Evolutionary conservation across 768 basidiomycete genomes (phyloP).

Genomic region (Mrakia hoshinonis): DNA sequence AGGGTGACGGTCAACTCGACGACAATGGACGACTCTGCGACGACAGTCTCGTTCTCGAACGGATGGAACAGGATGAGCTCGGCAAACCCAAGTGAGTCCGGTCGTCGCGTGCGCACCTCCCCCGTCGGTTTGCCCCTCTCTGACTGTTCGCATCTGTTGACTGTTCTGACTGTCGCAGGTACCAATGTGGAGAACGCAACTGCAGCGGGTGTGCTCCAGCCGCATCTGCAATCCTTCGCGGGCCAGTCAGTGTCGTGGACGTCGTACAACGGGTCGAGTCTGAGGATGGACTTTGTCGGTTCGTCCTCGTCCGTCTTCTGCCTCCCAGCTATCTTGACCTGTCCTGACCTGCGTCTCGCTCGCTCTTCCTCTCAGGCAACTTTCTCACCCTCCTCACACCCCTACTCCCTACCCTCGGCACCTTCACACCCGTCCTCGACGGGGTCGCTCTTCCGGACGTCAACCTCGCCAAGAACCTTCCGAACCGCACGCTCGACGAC

Average conservation of each 20-base stretch:
- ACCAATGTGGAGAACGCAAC: conserved; percentile 13
- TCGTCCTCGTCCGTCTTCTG: not conserved
- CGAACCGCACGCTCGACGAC: not conserved
- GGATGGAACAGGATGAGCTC: conserved; percentile 17
- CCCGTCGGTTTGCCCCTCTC: not conserved
- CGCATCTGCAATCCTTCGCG: not conserved
- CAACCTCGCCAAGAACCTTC: conserved; percentile 11
- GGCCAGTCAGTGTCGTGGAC: conserved; percentile 24
- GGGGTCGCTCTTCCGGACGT: not conserved
- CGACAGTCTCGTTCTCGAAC: not conserved
- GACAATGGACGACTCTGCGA: conserved; percentile 1
- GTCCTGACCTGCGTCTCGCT: not conserved
- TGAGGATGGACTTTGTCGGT: not conserved
- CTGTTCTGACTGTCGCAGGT: not conserved
- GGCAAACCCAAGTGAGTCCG: conserved; percentile 13
- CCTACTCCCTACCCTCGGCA: not conserved
- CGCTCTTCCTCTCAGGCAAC: not conserved
- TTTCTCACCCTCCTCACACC: conserved; percentile 1
- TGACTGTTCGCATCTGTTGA: not conserved
- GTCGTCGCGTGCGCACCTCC: not conserved
- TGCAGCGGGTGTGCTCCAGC: not conserved
- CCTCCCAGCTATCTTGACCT: not conserved
- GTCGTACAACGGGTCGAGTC: not conserved
- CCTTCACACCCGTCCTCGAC: conserved; percentile 22
- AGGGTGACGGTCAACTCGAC: not conserved